Evolutionary conservation across 2,329 filamentous ascomycete species (phyloP), one percentile per base, ranked within the genome.

Genomic region (Alternaria longipes): DNA sequence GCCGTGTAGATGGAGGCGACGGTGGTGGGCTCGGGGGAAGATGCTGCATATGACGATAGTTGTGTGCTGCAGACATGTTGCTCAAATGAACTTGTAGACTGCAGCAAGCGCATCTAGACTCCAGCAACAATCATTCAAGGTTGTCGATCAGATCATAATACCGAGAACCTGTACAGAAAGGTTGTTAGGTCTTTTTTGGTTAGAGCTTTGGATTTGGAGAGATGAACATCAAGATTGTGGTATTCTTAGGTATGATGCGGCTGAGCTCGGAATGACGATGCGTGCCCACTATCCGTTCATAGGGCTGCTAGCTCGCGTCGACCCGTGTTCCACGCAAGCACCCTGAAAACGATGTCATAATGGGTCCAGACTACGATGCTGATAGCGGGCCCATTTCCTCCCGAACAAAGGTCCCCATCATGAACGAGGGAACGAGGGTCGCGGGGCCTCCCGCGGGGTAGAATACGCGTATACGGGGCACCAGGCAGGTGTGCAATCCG

Each of bases 1-100:
- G 64, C 20, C 65, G 62, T 12, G 66, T 55, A 9, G 60, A 46
- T 28, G 69, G 68, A n/a, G 74, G 72, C 28, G 71, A 74, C 40
- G 70, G 73, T 8, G 73, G 74, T 14, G 74, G 74, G 49, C 69
- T 73, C 26, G 68, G 73, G 4, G 72, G 69, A 16, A 69, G 62
- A 26, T 66, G 56, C 9, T 64, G 64, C 16, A 32, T 50, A 20
- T 61, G 58, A n/a, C 49, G 59, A 22, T 64, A 60, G 50, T 62
- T 46, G 56, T 65, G 65, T 64, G 61, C 32, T 53, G 64, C 47
- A 50, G 66, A 59, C 67, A 69, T 69, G 36, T 28, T 63, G 46
- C 34, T 32, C 49, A 14, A 26, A 28, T 16, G 14, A 26, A 54
- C 14, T 6, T 36, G 30, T 22, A 36, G 40, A 22, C 49, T 34